Conservation (phyloP, 2,329 filamentous ascomycete species). For the Alternaria alternata region DNA sequence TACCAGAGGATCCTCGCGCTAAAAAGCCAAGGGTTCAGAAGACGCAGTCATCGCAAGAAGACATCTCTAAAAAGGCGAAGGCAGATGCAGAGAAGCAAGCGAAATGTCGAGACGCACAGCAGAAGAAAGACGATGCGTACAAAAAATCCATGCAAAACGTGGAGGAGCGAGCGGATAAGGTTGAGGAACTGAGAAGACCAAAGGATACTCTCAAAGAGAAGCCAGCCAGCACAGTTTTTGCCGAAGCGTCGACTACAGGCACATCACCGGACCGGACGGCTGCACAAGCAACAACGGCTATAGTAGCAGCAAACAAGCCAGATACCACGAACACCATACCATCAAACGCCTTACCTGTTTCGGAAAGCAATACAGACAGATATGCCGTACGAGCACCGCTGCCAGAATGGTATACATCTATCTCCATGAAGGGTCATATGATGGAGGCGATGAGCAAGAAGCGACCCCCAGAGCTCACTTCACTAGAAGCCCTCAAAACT, state of each 20-base stretch:
- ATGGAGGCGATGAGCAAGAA: conserved; percentile 21
- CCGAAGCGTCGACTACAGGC: conserved; percentile 12
- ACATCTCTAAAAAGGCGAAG: neutral
- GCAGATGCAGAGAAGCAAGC: neutral
- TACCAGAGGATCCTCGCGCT: neutral
- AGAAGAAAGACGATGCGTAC: neutral
- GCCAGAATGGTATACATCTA: conserved; percentile 26
- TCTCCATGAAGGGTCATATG: conserved; percentile 3
- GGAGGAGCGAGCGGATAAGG: neutral
- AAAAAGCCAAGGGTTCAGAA: conserved; percentile 4
- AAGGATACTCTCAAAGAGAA: neutral
- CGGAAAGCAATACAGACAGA: neutral
- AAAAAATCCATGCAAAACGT: neutral
- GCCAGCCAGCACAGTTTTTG: neutral
- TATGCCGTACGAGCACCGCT: neutral
- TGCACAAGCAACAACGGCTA: neutral
- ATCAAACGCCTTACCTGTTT: neutral
- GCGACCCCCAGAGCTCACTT: conserved; percentile 19
- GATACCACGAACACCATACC: neutral
- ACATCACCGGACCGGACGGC: neutral
- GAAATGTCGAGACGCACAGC: neutral
- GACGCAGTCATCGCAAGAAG: neutral
- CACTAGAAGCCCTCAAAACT: conserved; percentile 35
- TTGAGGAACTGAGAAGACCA: neutral
- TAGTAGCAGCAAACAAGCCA: neutral